These are phyloP conservation scores for Kurtzmaniella quercitrusa DNA, from an alignment of 1,139 yeast genomes.

Conservation along the genomic window DNA sequence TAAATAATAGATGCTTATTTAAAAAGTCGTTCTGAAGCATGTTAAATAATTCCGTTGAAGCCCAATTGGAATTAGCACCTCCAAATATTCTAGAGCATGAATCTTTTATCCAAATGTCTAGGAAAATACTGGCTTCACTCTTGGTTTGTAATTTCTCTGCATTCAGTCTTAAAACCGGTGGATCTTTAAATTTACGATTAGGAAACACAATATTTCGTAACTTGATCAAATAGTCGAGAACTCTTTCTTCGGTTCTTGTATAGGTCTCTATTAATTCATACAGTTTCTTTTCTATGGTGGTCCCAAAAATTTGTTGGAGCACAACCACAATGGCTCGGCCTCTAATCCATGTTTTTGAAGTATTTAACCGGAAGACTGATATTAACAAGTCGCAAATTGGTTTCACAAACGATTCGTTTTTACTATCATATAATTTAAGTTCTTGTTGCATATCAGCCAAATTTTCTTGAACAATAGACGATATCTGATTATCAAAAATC, in stretches of 20 bases:
- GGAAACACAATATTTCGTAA: slow-evolving; percentile 63
- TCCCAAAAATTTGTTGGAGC: slow-evolving; percentile 81
- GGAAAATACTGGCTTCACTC: slow-evolving; percentile 55
- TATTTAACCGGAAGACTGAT: slow-evolving; percentile 64
- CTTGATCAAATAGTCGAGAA: slow-evolving; percentile 41
- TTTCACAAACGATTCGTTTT: slow-evolving; percentile 50
- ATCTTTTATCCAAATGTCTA: slow-evolving; percentile 58
- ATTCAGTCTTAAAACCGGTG: slow-evolving; percentile 42
- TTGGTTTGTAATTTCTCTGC: slow-evolving; percentile 51
- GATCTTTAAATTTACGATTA: slow-evolving; percentile 48
- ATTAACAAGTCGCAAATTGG: slow-evolving; percentile 80
- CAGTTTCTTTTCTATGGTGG: slow-evolving; percentile 77
- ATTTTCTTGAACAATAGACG: slow-evolving; percentile 23
- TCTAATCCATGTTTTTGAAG: slow-evolving; percentile 70
- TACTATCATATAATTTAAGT: slow-evolving; percentile 36
- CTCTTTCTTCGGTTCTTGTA: slow-evolving; percentile 42
- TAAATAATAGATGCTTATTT: slow-evolving; percentile 60
- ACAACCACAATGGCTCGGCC: slow-evolving; percentile 82
- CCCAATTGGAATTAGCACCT: slow-evolving; percentile 55
- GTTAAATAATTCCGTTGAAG: slow-evolving; percentile 56
- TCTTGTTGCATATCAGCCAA: slow-evolving; percentile 41
- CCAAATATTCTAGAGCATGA: slow-evolving; percentile 78
- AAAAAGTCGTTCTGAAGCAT: slow-evolving; percentile 73
- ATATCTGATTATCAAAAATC: slow-evolving; percentile 14
- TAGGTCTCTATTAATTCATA: slow-evolving; percentile 33